Evolutionary conservation across 331 rosid genomes (phyloP), one percentile per base, ranked within the genome.

Genomic region (Stylosanthes scabra): DNA sequence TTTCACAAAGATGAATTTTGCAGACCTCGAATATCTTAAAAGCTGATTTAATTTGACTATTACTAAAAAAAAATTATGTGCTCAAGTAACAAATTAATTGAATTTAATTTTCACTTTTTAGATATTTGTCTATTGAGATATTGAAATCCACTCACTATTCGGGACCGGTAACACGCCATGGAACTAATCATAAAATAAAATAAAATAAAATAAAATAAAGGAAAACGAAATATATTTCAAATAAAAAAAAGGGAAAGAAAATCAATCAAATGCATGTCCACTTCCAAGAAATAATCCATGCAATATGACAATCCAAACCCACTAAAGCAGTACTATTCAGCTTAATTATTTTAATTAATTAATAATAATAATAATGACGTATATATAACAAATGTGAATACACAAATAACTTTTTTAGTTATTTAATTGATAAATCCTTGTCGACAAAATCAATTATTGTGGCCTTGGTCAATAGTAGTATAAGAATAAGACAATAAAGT

Each of bases 211-310:
- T 52, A 0, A 2, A 5, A 34, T 34, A 16, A 9, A 55, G 6
- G 8, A 56, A 55, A 11, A n/a, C 4, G 40, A 69, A 10, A 10
- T 4, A 34, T 7, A 71, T 42, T 41, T 9, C 13, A 8, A 3
- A 0, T 3, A 31, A 31, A 0, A 31, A 31, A 31, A 31, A 31
- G 59, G 29, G 20, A 28, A 44, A 2, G 25, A 29, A 28, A 37
- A 64, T 13, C 5, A 34, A 64, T 10, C n/a, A 25, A 52, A 59
- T 7, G 8, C 34, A 51, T 28, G 45, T 12, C 28, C 27, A 13
- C 71, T 66, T 28, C 59, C 60, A 54, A 52, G 10, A 55, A 42
- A 52, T 42, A 67, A 58, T 40, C 37, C 34, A 8, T 34, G 39
- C 39, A 34, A 34, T 6, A 63, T n/a, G 66, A 46, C 34, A 61